Percentiles rank a stretch among this genome's conserved stretches.
These are phyloP conservation scores for Diutina rugosa DNA, from an alignment of 1,139 yeast species.

Conservation along the genomic window DNA sequence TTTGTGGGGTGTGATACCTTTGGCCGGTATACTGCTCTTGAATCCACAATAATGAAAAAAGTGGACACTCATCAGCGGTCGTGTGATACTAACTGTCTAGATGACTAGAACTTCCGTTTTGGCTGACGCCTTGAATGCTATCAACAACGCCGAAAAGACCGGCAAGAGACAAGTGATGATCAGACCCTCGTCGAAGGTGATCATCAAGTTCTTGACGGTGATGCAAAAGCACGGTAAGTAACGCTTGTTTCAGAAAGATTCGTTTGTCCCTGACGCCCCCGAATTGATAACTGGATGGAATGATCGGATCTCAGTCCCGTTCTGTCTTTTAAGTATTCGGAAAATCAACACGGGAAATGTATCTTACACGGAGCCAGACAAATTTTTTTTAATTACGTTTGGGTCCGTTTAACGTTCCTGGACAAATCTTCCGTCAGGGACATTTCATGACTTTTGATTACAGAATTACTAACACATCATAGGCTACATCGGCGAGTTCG, in stretches of 20 bases:
- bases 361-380: slow-evolving; percentile 60
- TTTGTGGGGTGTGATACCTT: background rate
- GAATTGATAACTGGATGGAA: slow-evolving; percentile 97
- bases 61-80: slow-evolving; percentile 1
- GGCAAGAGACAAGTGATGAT: slow-evolving; percentile 98
- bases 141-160: slow-evolving; percentile 98
- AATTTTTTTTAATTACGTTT: slow-evolving; percentile 12
- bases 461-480: slow-evolving; percentile 13
- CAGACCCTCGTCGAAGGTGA: slow-evolving; percentile 98
- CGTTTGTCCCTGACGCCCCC: slow-evolving; percentile 24
- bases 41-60: background rate
- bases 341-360: slow-evolving; percentile 56
- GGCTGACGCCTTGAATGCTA: slow-evolving; percentile 97
- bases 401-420: slow-evolving; percentile 64
- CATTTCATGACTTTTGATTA: slow-evolving; percentile 2
- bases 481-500: slow-evolving; percentile 63
- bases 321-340: slow-evolving; percentile 98
- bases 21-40: background rate
- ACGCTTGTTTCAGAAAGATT: background rate
- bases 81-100: background rate
- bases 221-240: slow-evolving; percentile 70
- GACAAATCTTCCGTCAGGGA: slow-evolving; percentile 23
- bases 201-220: slow-evolving; percentile 90
- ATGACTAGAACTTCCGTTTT: slow-evolving; percentile 18
- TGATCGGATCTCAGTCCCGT: slow-evolving; percentile 81